Evolutionary conservation across 345 rosid species (phyloP), one percentile per base, ranked within the genome.

Genomic region (Melaleuca quinquenervia): DNA sequence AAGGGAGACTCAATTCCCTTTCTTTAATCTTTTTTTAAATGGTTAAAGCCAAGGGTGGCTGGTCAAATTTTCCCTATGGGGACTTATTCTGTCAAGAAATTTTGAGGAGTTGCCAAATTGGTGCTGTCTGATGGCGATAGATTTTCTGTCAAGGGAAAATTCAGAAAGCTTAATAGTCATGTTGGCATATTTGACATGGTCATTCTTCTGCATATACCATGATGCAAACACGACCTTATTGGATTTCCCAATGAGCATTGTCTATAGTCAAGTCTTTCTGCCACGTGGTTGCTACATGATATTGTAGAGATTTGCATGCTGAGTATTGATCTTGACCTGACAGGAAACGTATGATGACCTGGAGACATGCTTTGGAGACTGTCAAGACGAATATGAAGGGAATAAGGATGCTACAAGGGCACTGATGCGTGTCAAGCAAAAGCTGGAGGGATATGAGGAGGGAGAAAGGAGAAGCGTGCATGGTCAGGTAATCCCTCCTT

Each of bases 371-470:
- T 88, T 94, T 87, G 99, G 94, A 85, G 95, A 92, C 85, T 85
- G 90, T 80, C 92, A 93, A 85, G 98, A 93, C 86, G 96, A 92
- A 87, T 88, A 90, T 52, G 98, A 95, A 88, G 99, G 99, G n/a
- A 97, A 97, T 89, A 95, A 92, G 91, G 99, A 96, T 90, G 99
- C 97, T 86, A 91, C 96, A 1, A 94, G 99, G 82, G 99, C 99
- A 74, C 90, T 97, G 85, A 87, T 97, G 94, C 96, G 99, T 50
- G 99, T 94, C 55, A 96, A 95, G 92, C 96, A 96, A 89, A 97
- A 97, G 89, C 94, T 96, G 52, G 99, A 97, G 89, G 99, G 99
- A 54, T 97, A 97, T 83, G 99, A 97, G 88, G 99, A 91, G 85
- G 99, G 99, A 78, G 99, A 95, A 93, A 88, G 92, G 93, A 94